phyloP scores from a whole-genome alignment of 1,139 yeast genomes.

The Taphrina deformans region DNA sequence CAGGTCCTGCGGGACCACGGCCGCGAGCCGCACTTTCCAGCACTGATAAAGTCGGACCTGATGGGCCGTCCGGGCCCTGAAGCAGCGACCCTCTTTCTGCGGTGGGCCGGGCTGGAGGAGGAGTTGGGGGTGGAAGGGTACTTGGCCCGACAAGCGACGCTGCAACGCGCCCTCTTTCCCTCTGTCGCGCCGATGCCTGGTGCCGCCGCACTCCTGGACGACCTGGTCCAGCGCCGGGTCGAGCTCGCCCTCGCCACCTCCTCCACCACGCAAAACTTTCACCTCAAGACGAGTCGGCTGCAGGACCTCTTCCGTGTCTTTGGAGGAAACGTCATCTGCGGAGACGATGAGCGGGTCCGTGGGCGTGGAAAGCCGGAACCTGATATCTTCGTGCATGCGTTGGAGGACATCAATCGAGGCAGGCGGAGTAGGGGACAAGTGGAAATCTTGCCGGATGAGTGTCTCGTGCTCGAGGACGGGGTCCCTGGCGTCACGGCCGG shows the following conservation, averaged over 20 bases:
- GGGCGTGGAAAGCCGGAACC: slow-evolving; percentile 94
- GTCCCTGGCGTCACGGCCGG: slow-evolving; percentile 86
- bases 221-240: slow-evolving; percentile 53
- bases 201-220: slow-evolving; percentile 64
- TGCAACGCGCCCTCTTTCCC: slow-evolving; percentile 65
- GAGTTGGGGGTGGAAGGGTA: slow-evolving; percentile 68
- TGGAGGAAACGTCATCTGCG: slow-evolving; percentile 61
- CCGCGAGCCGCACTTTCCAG: slow-evolving; percentile 69
- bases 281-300: slow-evolving; percentile 64
- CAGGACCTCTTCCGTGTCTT: slow-evolving; percentile 64
- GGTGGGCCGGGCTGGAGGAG: slow-evolving; percentile 56
- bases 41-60: slow-evolving; percentile 82
- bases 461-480: slow-evolving; percentile 92
- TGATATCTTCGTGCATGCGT: slow-evolving; percentile 84
- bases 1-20: slow-evolving; percentile 65
- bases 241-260: slow-evolving; percentile 96
- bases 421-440: slow-evolving; percentile 43
- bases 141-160: slow-evolving; percentile 53
- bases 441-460: slow-evolving; percentile 67
- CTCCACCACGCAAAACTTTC: slow-evolving; percentile 61
- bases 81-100: slow-evolving; percentile 64
- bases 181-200: slow-evolving; percentile 75
- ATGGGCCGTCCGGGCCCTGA: slow-evolving; percentile 88
- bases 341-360: slow-evolving; percentile 76
- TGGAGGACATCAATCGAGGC: slow-evolving; percentile 60